Evolutionary conservation across 2,329 filamentous ascomycete genomes (phyloP).

Genomic region (Aspergillus nomiae): DNA sequence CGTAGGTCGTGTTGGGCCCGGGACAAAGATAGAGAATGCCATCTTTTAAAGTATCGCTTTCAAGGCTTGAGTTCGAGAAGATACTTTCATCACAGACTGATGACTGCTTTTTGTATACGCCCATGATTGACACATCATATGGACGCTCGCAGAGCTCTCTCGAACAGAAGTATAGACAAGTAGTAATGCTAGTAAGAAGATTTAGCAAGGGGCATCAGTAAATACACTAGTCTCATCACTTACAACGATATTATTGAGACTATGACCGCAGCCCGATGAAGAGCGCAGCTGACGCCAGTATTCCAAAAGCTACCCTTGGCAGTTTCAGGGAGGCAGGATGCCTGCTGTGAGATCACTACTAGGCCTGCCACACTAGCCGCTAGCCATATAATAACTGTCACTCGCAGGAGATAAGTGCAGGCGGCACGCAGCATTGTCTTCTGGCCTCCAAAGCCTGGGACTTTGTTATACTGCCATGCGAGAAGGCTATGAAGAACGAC

Average conservation of each 20-base stretch:
- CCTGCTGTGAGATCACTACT: constrained; percentile 39
- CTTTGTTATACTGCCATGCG: constrained; percentile 41
- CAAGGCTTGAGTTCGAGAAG: constrained; percentile 36
- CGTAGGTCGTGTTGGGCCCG: constrained; percentile 34
- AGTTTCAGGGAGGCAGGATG: constrained; percentile 33
- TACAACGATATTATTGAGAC: constrained; percentile 40
- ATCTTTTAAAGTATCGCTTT: constrained; percentile 39
- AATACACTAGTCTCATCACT: constrained; percentile 13
- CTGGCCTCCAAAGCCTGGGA: constrained; percentile 31
- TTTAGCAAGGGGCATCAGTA: neutral
- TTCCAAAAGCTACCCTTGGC: constrained; percentile 34
- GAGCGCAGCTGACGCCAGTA: constrained; percentile 38
- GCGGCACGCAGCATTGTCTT: constrained; percentile 35
- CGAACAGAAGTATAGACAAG: constrained; percentile 41
- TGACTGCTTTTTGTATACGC: constrained; percentile 32
- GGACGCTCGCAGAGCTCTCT: constrained; percentile 40
- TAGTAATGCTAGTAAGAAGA: constrained; percentile 28
- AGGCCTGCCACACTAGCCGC: constrained; percentile 40
- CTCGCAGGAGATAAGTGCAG: constrained; percentile 38
- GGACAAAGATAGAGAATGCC: constrained; percentile 42
- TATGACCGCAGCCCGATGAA: constrained; percentile 38
- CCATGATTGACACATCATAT: constrained; percentile 41
- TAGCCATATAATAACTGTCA: constrained; percentile 41
- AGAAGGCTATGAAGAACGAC: constrained; percentile 41
- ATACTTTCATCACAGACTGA: constrained; percentile 31